phyloP scores from a whole-genome alignment of 139 green algal species.

The Choricystis sp. region DNA sequence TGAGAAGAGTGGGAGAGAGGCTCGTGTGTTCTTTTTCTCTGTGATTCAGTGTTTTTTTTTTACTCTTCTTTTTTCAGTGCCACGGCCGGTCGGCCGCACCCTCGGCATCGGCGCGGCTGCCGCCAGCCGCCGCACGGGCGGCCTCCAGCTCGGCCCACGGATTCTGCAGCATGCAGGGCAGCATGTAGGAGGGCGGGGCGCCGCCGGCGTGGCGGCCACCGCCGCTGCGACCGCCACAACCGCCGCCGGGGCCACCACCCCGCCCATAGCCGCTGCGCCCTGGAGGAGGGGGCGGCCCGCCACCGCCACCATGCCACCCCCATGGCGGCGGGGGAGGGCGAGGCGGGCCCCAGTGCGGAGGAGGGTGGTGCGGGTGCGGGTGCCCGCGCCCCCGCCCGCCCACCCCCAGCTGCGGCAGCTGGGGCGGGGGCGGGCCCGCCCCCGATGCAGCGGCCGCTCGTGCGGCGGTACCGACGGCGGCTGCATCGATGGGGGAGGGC shows the following conservation, averaged over 20 bases:
- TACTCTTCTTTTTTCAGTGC: too few relatives aligned
- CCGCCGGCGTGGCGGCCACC: neutral
- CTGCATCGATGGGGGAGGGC: too few relatives aligned
- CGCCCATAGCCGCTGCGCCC: conserved; percentile 1
- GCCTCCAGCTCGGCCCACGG: conserved; percentile 11
- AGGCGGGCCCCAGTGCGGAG: neutral
- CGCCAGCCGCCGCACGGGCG: neutral
- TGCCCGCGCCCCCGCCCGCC: neutral
- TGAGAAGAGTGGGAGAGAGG: neutral
- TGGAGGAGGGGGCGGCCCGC: neutral
- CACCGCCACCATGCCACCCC: neutral
- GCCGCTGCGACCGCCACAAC: neutral
- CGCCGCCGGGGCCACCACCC: neutral
- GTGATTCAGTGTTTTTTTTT: too few relatives aligned
- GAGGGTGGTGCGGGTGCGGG: neutral
- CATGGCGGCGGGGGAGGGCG: neutral
- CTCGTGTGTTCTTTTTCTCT: too few relatives aligned
- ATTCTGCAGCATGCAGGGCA: conserved; percentile 14
- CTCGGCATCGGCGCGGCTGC: neutral
- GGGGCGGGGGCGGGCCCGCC: too few relatives aligned
- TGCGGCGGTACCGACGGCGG: too few relatives aligned
- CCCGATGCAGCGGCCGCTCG: too few relatives aligned
- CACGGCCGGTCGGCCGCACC: conserved; percentile 12
- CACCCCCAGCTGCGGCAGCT: neutral
- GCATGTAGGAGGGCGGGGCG: conserved; percentile 1